Base-by-base conservation (phyloP, 2,329 filamentous ascomycete genomes). In the Phaeomoniella chlamydospora region DNA sequence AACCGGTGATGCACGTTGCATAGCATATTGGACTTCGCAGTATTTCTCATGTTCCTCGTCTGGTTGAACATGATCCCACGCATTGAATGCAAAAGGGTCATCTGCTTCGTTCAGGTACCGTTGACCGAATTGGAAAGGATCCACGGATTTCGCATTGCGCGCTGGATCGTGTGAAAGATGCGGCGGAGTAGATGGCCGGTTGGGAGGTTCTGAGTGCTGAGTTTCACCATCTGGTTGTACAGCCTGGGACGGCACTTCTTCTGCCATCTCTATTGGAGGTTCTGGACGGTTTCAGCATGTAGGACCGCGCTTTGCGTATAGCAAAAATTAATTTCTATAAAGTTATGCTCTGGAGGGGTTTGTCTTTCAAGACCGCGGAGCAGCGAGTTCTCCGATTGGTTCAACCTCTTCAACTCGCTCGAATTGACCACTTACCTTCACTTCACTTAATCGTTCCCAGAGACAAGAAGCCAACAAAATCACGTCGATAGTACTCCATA, bases 41-140 rank as follows among this genome's bases (percentile, higher is more conserved):
- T 90, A 94, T 52, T 81, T 74, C 52, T 80, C 78, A 68, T 94
- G 96, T 29, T 77, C 70, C 48, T 84, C 76, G 62, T 96, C 88
- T 55, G 86, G 86, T 59, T 88, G 80, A 54, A 96, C 90, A 56
- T 98, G 88, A 56, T 98, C 90, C 90, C 90, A 98, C 26, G 90
- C 90, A 58, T 98, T 98, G 73, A 90, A 94, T 57, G 92, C 81
- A 62, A 88, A 98, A 50, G 93, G 83, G 55, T 96, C 72, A 19
- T 43, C 45, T 62, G 94, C 87, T 56, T 88, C 70, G 49, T 81
- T 76, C 35, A 98, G 74, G 51, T 73, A 82, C 40, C 88, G 83
- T 33, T 83, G 90, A 41, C 90, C 90, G 57, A 98, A 98, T 59
- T 92, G 80, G 59, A 96, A 98, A 13, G 90, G 90, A 53, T 94